Evolutionary conservation across 352 stramenopile genomes (phyloP).

Genomic region (Peronospora farinosa): DNA sequence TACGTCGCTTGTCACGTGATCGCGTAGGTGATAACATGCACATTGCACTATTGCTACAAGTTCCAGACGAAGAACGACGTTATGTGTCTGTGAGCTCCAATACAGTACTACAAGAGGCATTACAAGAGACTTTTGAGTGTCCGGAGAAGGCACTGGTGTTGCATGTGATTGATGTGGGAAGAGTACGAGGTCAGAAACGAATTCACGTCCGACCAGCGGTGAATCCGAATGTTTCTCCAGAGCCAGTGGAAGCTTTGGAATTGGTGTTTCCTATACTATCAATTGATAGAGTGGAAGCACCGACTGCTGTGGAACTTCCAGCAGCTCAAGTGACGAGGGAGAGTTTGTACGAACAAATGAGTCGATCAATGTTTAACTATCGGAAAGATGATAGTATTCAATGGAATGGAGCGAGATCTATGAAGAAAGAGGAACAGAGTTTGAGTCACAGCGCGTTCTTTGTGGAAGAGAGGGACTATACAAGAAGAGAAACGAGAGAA

Average conservation of each 20-base stretch:
- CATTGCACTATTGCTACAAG: slow-evolving; percentile 63
- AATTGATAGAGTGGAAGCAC: slow-evolving; percentile 28
- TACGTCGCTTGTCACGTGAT: slow-evolving; percentile 63
- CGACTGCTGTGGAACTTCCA: slow-evolving; percentile 15
- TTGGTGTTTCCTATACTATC: slow-evolving; percentile 69
- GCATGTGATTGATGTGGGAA: slow-evolving; percentile 63
- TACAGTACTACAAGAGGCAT: slow-evolving; percentile 39
- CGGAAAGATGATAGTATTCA: slow-evolving; percentile 34
- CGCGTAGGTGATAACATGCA: slow-evolving; percentile 52
- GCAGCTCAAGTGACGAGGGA: slow-evolving; percentile 20
- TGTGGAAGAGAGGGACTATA: slow-evolving; percentile 52
- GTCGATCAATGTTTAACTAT: slow-evolving; percentile 56
- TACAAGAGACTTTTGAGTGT: slow-evolving; percentile 62
- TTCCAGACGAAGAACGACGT: slow-evolving; percentile 26
- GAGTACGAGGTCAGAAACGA: slow-evolving; percentile 40
- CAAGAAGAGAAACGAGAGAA: slow-evolving; percentile 16
- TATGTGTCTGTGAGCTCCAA: slow-evolving; percentile 63
- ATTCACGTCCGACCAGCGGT: slow-evolving; percentile 73
- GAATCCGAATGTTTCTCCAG: slow-evolving; percentile 78
- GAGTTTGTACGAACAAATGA: slow-evolving; percentile 42
- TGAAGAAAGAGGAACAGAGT: slow-evolving; percentile 16
- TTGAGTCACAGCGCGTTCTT: slow-evolving; percentile 43
- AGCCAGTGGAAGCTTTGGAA: slow-evolving; percentile 54
- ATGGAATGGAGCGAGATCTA: slow-evolving; percentile 9
- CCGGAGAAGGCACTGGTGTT: slow-evolving; percentile 60